A percentile compares a stretch with the other conserved stretches of the same genome.
Evolutionary conservation across 345 rosid species (phyloP).

Genomic region (Gossypium mustelinum): DNA sequence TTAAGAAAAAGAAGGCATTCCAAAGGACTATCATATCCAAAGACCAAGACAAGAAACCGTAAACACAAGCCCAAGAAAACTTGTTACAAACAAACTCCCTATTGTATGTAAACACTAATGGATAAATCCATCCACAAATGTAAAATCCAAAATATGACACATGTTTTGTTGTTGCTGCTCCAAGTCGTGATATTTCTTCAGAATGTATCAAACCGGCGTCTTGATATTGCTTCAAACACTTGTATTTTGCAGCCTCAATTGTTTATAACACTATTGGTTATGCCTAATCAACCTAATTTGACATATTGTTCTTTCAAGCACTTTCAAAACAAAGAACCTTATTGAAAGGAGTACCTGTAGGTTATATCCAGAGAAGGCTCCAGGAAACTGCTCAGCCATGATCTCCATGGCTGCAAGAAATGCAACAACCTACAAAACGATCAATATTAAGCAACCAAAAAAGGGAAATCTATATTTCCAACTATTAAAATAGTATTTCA

Average conservation of each 20-base stretch:
- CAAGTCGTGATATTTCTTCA: not conserved
- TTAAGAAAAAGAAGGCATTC: not conserved
- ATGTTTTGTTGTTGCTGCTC: not conserved
- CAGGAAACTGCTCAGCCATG: slow-evolving; percentile 95
- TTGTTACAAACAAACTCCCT: not conserved
- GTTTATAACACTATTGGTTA: not conserved
- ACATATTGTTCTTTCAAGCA: not conserved
- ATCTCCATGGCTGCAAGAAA: slow-evolving; percentile 97
- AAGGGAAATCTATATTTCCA: not conserved
- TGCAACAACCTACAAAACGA: slow-evolving; percentile 74
- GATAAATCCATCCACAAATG: not conserved
- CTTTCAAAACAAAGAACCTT: not conserved
- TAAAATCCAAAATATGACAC: not conserved
- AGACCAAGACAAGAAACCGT: not conserved
- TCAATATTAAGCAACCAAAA: slow-evolving; percentile 17
- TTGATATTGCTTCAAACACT: not conserved
- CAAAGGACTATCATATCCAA: not conserved
- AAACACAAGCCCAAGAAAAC: not conserved
- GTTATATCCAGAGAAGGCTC: slow-evolving; percentile 88
- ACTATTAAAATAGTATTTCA: not conserved
- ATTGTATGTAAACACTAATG: not conserved
- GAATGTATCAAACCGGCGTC: not conserved
- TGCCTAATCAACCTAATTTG: not conserved
- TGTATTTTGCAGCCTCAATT: not conserved
- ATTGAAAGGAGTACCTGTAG: slow-evolving; percentile 47